Evolutionary conservation across 768 basidiomycete genomes (phyloP).

Genomic region (Leucogyrophana mollusca): DNA sequence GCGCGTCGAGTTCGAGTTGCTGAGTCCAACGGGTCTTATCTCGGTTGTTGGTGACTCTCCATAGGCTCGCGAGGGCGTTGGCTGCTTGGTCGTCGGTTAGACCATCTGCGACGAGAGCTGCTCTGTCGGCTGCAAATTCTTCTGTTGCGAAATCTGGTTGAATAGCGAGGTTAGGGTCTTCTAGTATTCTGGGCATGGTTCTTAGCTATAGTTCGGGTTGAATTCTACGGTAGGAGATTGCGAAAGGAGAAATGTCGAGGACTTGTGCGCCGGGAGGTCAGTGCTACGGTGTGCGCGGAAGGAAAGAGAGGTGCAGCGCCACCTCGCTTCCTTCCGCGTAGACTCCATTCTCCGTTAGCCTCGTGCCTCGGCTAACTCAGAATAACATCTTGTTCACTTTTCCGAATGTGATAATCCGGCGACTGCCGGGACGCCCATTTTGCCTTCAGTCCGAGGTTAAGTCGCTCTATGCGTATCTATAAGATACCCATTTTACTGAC

Average conservation of each 20-base stretch:
- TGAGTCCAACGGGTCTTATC: not conserved
- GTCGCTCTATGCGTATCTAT: no score
- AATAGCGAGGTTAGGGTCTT: not conserved
- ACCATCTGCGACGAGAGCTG: not conserved
- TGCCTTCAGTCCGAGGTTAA: no score
- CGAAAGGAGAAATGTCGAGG: not conserved
- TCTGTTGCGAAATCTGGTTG: not conserved
- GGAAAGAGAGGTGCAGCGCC: not conserved
- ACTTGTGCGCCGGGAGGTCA: not conserved
- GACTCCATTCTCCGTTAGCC: slow-evolving; percentile 1
- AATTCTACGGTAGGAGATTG: not conserved
- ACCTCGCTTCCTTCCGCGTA: not conserved
- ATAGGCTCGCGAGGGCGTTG: not conserved
- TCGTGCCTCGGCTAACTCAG: not conserved
- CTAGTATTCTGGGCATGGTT: not conserved
- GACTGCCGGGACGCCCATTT: no score
- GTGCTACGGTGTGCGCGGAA: not conserved
- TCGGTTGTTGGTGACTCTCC: not conserved
- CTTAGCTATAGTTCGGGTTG: not conserved
- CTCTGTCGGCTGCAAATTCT: not conserved
- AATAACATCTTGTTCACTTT: no score
- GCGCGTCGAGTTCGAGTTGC: not conserved
- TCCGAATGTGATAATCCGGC: no score
- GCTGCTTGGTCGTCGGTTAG: not conserved
- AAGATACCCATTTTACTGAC: no score